Evolutionary conservation across 1,284 basidiomycete species (phyloP).

Genomic region (Chiua sp.): DNA sequence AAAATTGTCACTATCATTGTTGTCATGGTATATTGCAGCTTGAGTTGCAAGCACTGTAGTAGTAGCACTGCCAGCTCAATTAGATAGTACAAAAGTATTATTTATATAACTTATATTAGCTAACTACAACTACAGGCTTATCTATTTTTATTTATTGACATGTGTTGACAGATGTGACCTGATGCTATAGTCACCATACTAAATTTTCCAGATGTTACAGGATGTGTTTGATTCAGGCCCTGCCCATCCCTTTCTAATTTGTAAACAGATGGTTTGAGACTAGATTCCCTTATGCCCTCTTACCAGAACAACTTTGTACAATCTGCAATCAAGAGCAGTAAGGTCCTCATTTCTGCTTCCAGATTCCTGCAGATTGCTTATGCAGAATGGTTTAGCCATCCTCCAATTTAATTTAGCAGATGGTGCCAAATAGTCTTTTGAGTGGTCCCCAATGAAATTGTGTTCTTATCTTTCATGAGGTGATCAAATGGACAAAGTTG

Average conservation of each 20-base stretch:
- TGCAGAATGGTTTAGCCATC: too few relatives aligned
- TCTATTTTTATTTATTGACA: too few relatives aligned
- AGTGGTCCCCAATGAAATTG: neutral
- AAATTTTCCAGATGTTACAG: slow-evolving; percentile 2
- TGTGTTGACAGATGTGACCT: neutral
- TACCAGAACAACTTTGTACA: too few relatives aligned
- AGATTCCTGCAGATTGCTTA: too few relatives aligned
- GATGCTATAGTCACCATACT: neutral
- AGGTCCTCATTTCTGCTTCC: neutral
- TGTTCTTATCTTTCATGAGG: neutral
- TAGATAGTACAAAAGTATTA: neutral
- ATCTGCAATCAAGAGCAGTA: too few relatives aligned
- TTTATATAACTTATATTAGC: neutral
- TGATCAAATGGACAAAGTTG: neutral
- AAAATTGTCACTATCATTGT: neutral
- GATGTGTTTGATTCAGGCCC: neutral
- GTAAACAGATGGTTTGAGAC: neutral
- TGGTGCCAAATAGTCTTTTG: neutral
- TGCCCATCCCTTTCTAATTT: neutral
- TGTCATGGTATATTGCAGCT: neutral
- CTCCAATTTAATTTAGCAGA: neutral
- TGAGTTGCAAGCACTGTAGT: neutral
- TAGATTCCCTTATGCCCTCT: too few relatives aligned
- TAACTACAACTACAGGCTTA: neutral
- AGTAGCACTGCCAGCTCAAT: too few relatives aligned